phyloP scores from a whole-genome alignment of 495 filamentous ascomycete species.

The Cercophora sp. region DNA sequence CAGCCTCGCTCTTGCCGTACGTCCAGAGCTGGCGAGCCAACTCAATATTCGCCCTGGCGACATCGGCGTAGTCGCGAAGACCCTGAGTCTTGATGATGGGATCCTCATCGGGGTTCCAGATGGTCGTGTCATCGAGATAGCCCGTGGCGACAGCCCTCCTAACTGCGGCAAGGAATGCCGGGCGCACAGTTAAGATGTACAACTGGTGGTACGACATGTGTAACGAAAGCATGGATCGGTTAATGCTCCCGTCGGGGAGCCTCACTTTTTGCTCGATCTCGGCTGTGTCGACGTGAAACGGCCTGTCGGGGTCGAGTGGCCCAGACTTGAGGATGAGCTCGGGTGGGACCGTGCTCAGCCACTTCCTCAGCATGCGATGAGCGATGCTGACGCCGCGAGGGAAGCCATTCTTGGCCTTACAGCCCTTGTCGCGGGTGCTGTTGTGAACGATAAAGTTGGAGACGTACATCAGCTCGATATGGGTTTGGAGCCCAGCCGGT shows the following conservation, averaged over 20 bases:
- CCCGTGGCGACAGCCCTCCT: constrained; percentile 31
- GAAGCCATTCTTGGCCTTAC: background rate
- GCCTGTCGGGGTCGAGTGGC: too few relatives aligned
- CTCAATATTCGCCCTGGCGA: constrained; percentile 31
- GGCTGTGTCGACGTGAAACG: too few relatives aligned
- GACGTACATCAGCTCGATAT: constrained; percentile 36
- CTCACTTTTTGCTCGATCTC: too few relatives aligned
- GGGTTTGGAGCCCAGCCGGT: constrained; percentile 31
- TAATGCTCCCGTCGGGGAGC: too few relatives aligned
- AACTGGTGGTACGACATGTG: constrained; percentile 45
- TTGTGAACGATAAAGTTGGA: constrained; percentile 35
- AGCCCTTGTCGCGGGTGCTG: constrained; percentile 17
- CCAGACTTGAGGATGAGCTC: too few relatives aligned
- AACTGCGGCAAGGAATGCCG: constrained; percentile 36
- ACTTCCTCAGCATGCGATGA: too few relatives aligned
- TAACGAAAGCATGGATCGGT: constrained; percentile 30
- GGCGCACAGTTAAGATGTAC: constrained; percentile 37
- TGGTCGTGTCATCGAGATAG: constrained; percentile 1
- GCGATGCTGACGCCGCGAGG: background rate
- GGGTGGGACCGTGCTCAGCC: too few relatives aligned
- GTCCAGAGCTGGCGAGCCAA: constrained; percentile 16
- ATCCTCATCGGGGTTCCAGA: background rate
- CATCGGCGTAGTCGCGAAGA: constrained; percentile 30
- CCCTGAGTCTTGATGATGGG: constrained; percentile 11
- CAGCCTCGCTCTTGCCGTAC: background rate